Base-by-base conservation (phyloP, 1,284 basidiomycete genomes). In the Phenoliferia sp. region DNA sequence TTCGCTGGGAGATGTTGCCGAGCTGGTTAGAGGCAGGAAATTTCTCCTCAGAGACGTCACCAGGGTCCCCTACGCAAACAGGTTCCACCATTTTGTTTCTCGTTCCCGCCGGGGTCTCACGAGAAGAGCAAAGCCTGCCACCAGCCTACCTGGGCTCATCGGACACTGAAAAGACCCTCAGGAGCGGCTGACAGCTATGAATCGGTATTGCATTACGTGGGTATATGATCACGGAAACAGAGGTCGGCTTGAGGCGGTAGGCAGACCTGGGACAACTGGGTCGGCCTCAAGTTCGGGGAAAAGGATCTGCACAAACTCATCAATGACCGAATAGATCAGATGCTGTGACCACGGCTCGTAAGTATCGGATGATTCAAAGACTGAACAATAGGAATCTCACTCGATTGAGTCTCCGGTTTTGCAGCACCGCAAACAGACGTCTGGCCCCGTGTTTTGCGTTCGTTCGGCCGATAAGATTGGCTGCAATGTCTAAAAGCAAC, bases 401-500 rank as follows among this genome's bases (percentile, higher is more conserved):
- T 52, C 72, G 78, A 78, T 96, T 97, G 44, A 98, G 81, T 26
- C 94, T 84, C 63, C 88, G 85, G 76, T 98, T 97, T 79, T 98
- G 95, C 58, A 97, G 78, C 0, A 94, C 90, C 2, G 92, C 88
- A 77, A 97, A 97, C 68, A 95, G 88, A 61, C 92, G 84, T 59
- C 92, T 84, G 3, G 94, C 93, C 7, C 94, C 95, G 56, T 92
- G 85, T 9, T 93, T 85, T 15, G 94, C 93, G 77, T 98, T 97
- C 2, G 91, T 88, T 29, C 93, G 84, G 12, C 95, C 95, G 70
- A 98, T 95, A 87, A 97, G 92, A 76, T 95, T 97, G 7, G 94
- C 92, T 33, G 91, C 93, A 58, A 97, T 80, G 75, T 97, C 95
- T 93, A n/a, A n/a, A n/a, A n/a, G n/a, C n/a, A n/a, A n/a, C n/a